These are phyloP conservation scores for Debaryomyces sp. DNA, from an alignment of 1,139 yeast species.

Conservation along the genomic window DNA sequence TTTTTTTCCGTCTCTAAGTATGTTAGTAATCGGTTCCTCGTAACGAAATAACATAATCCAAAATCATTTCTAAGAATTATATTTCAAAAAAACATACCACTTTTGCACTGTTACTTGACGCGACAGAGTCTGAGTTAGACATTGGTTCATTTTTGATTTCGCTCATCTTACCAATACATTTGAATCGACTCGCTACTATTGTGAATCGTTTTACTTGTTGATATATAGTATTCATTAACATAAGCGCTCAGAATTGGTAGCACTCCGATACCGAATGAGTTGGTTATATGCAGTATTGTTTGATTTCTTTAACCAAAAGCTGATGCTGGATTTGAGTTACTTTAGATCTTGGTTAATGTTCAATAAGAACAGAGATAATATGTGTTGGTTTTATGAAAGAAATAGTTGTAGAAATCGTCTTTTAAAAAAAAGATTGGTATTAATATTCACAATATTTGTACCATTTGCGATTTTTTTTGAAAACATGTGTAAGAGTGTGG, in stretches of 20 bases:
- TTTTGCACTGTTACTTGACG: conserved; percentile 1
- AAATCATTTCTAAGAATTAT: neutral
- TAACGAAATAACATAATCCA: neutral
- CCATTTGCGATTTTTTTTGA: no score
- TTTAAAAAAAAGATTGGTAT: neutral
- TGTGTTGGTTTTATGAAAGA: no score
- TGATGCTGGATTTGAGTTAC: neutral
- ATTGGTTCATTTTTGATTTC: neutral
- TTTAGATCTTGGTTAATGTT: neutral
- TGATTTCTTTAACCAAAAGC: neutral
- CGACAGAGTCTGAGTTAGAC: neutral
- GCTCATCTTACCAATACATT: conserved; percentile 5
- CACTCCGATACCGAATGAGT: conserved; percentile 7
- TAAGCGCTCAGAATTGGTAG: neutral
- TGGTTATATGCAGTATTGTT: neutral
- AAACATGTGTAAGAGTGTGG: no score
- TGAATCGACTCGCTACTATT: neutral
- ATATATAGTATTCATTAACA: neutral
- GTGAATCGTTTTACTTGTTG: neutral
- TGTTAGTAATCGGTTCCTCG: conserved; percentile 13
- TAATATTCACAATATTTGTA: no score
- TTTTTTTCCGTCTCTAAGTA: conserved; percentile 52
- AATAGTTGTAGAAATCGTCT: neutral
- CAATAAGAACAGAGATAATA: no score
- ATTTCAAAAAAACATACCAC: conserved; percentile 11